phyloP scores from a whole-genome alignment of 345 rosid genomes.

The Raphanus sativus region DNA sequence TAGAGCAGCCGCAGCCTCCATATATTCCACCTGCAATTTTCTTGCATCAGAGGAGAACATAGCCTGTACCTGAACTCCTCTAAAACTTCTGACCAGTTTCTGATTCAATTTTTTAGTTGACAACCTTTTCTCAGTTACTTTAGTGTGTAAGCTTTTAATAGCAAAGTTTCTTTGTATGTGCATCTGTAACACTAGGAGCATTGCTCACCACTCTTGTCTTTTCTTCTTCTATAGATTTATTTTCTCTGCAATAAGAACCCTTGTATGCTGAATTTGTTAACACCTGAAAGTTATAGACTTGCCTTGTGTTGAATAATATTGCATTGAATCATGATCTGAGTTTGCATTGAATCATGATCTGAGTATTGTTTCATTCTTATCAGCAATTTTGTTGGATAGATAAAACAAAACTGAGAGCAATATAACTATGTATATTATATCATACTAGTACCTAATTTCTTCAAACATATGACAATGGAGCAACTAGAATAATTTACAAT shows the following conservation, averaged over 20 bases:
- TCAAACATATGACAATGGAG: conserved; percentile 9
- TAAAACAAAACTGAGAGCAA: not conserved
- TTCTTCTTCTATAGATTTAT: conserved; percentile 8
- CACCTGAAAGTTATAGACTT: conserved; percentile 2
- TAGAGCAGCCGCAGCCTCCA: conserved; percentile 92
- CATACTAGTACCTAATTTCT: not conserved
- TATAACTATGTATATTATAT: not conserved
- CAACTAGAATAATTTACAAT: conserved; percentile 23
- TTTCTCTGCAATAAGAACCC: conserved; percentile 1
- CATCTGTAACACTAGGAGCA: conserved; percentile 38
- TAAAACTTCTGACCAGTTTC: conserved; percentile 7
- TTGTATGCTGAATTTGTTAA: conserved; percentile 3
- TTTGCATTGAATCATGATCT: not conserved
- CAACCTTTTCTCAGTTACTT: not conserved
- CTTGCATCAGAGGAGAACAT: conserved; percentile 63
- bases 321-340: not conserved
- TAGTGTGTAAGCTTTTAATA: conserved; percentile 13
- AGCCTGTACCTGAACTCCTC: conserved; percentile 56
- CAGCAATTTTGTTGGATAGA: conserved; percentile 7
- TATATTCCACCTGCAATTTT: conserved; percentile 80
- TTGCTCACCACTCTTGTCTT: conserved; percentile 23
- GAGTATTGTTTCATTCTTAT: not conserved
- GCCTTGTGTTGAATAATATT: conserved; percentile 2
- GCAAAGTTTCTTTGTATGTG: not conserved
- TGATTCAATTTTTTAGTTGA: conserved; percentile 29